A percentile compares a stretch with the other conserved stretches of the same genome.
These are phyloP conservation scores for Penicillium sp. DNA, from an alignment of 2,329 filamentous ascomycete species.

Conservation along the genomic window DNA sequence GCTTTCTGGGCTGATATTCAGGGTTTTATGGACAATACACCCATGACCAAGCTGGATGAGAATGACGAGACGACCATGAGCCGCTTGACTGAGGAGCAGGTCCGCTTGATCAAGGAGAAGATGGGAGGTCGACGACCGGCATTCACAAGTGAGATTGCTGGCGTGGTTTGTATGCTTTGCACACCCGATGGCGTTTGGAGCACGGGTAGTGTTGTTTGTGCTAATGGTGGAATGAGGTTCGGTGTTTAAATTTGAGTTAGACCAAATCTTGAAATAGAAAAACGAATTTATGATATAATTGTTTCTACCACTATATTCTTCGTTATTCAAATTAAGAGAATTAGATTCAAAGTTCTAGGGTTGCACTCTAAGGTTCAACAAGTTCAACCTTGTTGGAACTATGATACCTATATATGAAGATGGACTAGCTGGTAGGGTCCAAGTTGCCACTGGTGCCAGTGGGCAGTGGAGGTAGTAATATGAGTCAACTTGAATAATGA, in stretches of 20 bases:
- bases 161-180: constrained; percentile 76
- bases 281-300: neutral
- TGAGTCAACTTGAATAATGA: too few species aligned
- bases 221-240: constrained; percentile 76
- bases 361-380: too few species aligned
- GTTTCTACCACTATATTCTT: too few species aligned
- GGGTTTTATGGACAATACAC: constrained; percentile 66
- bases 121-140: constrained; percentile 63
- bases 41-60: constrained; percentile 50
- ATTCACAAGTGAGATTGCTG: constrained; percentile 73
- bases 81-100: constrained; percentile 62
- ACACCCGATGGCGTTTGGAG: constrained; percentile 73
- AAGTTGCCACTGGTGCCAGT: too few species aligned
- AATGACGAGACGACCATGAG: constrained; percentile 16
- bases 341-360: too few species aligned
- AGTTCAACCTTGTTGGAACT: too few species aligned
- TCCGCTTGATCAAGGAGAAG: constrained; percentile 64
- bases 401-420: too few species aligned
- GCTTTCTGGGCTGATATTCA: constrained; percentile 64
- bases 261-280: neutral
- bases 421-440: too few species aligned
- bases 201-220: constrained; percentile 78
- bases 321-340: too few species aligned
- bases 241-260: constrained; percentile 13
- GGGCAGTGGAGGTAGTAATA: too few species aligned